Base-by-base conservation (phyloP, 2,329 filamentous ascomycete genomes). In the Blastomyces gilchristii region DNA sequence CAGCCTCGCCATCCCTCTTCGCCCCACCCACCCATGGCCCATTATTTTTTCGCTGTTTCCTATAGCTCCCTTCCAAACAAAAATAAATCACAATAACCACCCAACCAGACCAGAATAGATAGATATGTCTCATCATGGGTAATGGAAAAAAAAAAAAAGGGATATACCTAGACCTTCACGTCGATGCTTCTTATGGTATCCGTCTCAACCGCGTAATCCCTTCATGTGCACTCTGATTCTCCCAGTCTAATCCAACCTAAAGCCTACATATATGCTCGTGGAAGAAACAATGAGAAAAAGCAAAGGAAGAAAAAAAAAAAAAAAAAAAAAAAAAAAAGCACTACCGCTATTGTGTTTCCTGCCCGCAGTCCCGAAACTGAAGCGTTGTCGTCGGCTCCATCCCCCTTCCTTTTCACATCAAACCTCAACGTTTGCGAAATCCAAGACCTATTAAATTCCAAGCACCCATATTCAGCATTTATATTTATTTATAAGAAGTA, bases 361-460 rank as follows among this genome's bases (percentile, higher is more conserved):
- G 14, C 18, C 2, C 9, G 37, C 37, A 12, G 37, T 11, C 9
- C 37, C 9, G 37, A 39, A 39, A 39, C 37, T 11, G 37, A 12
- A 12, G 47, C 8, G n/a, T 50, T 50, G 14, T 8, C 22, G 22
- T 22, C 28, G 9, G 22, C 14, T 50, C 12, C 4, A 31, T 50
- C 3, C 28, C 12, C 25, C 22, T 7, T 31, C 14, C 5, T 16
- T 18, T 47, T 34, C 8, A 16, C 22, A 39, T 59, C 57, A 59
- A 47, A 59, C 39, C 18, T 61, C 50, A 43, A 31, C 54, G 18
- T 60, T 31, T 58, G 56, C 62, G 34, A 67, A 57, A 14, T 67
- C 61, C 28, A 67, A 52, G n/a, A 66, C 59, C 65, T 66, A 37
- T 63, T 52, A 47, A 22, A 25, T n/a, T 34, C 52, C 25, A 9